Percentiles rank a stretch among this genome's conserved stretches.
Evolutionary conservation across 202 grass and related monocot species (phyloP).

Genomic region (Cymbopogon flexuosus): DNA sequence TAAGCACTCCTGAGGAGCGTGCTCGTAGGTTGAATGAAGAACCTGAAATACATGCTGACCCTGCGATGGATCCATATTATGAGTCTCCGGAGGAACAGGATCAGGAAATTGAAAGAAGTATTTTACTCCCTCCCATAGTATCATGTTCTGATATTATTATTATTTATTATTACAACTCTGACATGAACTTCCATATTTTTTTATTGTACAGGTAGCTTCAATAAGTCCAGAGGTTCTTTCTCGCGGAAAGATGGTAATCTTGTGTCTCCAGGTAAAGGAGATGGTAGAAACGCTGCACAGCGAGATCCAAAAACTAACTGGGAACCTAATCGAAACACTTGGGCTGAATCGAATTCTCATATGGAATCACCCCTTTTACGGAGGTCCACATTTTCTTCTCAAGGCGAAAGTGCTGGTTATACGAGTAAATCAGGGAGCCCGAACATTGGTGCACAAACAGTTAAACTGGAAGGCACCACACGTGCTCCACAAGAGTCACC

Average conservation of each 20-base stretch:
- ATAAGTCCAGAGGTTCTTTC: conserved; percentile 57
- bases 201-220: conserved; percentile 61
- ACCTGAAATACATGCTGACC: conserved; percentile 87
- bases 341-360: conserved; percentile 42
- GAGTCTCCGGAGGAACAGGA: conserved; percentile 91
- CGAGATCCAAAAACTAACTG: conserved; percentile 49
- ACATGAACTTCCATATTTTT: conserved; percentile 25
- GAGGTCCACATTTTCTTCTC: conserved; percentile 43
- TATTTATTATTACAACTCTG: conserved; percentile 25
- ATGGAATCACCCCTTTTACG: conserved; percentile 43
- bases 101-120: conserved; percentile 71
- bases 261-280: conserved; percentile 61
- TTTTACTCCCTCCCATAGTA: conserved; percentile 1
- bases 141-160: conserved; percentile 17
- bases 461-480: conserved; percentile 30
- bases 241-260: conserved; percentile 65
- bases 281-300: conserved; percentile 43
- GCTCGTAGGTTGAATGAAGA: conserved; percentile 76
- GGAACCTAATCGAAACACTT: conserved; percentile 52
- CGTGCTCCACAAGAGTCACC: conserved; percentile 33
- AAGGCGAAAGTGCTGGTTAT: conserved; percentile 35
- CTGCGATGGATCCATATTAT: conserved; percentile 91
- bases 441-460: conserved; percentile 28
- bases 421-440: conserved; percentile 35
- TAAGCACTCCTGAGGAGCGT: conserved; percentile 86